Percentiles rank a stretch among this genome's conserved stretches.
Evolutionary conservation across 2,329 filamentous ascomycete species (phyloP).

Genomic region (Onygena corvina): DNA sequence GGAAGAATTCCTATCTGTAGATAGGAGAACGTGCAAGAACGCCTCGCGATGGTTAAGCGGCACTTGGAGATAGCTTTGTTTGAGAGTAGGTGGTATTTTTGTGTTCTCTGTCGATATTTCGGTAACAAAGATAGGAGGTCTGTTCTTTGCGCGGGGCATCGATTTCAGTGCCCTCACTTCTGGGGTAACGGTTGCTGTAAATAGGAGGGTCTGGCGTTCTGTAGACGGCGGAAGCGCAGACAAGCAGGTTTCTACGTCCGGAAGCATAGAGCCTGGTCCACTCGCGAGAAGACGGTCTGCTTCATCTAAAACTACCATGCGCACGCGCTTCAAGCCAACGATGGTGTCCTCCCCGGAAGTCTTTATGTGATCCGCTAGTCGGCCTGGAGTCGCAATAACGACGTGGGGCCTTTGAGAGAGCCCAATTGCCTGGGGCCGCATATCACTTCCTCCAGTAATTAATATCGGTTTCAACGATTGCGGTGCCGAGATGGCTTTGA

Average conservation of each 20-base stretch:
- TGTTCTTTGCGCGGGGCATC: conserved; percentile 55
- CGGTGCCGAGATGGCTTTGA: conserved; percentile 80
- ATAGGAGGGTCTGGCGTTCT: conserved; percentile 82
- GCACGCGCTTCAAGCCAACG: conserved; percentile 63
- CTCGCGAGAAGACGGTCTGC: conserved; percentile 75
- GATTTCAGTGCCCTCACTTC: conserved; percentile 81
- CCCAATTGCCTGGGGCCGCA: conserved; percentile 78
- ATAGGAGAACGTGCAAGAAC: conserved; percentile 80
- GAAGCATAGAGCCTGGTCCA: conserved; percentile 75
- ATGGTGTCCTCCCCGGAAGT: conserved; percentile 87
- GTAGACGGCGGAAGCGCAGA: conserved; percentile 63
- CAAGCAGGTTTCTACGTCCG: conserved; percentile 81
- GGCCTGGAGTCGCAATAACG: conserved; percentile 86
- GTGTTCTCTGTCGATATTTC: conserved; percentile 63
- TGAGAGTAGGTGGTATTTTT: conserved; percentile 64
- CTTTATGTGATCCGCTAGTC: conserved; percentile 84
- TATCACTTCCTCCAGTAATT: conserved; percentile 86
- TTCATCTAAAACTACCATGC: conserved; percentile 87
- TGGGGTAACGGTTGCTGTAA: conserved; percentile 88
- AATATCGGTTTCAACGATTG: conserved; percentile 78
- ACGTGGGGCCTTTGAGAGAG: conserved; percentile 74
- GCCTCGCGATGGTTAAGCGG: conserved; percentile 89
- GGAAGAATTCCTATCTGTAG: conserved; percentile 60
- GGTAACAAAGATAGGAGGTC: conserved; percentile 72
- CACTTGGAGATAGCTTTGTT: conserved; percentile 75